A percentile compares a stretch with the other conserved stretches of the same genome.
Evolutionary conservation across 495 filamentous ascomycete species (phyloP).

Genomic region (Ascobolus immersus): DNA sequence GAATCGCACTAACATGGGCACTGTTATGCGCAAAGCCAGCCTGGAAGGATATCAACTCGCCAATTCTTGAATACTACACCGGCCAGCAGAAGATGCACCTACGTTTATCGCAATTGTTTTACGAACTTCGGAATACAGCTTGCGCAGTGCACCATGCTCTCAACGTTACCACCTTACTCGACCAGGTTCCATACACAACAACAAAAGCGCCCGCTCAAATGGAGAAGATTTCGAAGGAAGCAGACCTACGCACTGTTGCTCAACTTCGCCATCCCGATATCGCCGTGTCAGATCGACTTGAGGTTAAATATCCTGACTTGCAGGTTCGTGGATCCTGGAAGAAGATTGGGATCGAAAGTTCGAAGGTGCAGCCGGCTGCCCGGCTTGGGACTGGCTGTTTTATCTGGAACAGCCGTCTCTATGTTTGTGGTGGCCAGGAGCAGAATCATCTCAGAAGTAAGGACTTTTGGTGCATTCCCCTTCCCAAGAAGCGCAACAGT

Average conservation of each 20-base stretch:
- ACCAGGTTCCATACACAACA: too few relatives aligned
- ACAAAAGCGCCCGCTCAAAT: constrained; percentile 8
- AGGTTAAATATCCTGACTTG: constrained; percentile 5
- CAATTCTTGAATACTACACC: constrained; percentile 11
- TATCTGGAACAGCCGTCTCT: constrained; percentile 9
- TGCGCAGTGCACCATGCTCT: constrained; percentile 10
- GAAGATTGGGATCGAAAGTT: constrained; percentile 1
- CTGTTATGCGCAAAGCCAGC: too few relatives aligned
- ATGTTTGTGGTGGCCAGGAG: constrained; percentile 8
- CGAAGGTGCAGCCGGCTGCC: constrained; percentile 4
- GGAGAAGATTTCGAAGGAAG: constrained; percentile 8
- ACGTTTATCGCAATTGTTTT: constrained; percentile 8
- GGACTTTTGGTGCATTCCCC: constrained; percentile 9
- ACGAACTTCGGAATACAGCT: constrained; percentile 8
- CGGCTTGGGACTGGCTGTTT: constrained; percentile 8
- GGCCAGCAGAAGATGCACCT: constrained; percentile 12
- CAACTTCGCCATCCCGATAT: constrained; percentile 12
- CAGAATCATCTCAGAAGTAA: constrained; percentile 7
- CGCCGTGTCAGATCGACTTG: constrained; percentile 5
- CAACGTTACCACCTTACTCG: too few relatives aligned
- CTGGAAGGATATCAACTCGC: constrained; percentile 12
- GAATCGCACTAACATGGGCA: too few relatives aligned
- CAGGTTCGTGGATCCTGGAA: constrained; percentile 10
- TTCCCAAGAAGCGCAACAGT: neutral
- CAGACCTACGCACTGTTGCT: constrained; percentile 8